These are phyloP conservation scores for Eleusine indica DNA, from an alignment of 176 grass and related monocot species.

Conservation along the genomic window DNA sequence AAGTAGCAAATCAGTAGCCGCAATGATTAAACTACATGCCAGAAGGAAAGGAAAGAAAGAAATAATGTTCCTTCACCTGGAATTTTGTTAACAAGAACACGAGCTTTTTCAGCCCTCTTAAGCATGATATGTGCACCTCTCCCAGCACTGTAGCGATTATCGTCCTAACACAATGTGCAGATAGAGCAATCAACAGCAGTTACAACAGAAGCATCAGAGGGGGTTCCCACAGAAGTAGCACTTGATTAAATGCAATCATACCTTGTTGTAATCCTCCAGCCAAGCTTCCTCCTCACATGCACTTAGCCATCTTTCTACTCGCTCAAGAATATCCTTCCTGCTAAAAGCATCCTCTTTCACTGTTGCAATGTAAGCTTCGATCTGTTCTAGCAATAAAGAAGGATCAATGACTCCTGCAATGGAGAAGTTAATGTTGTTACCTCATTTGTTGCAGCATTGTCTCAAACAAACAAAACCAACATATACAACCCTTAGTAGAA, in stretches of 20 bases:
- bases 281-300: constrained; percentile 74
- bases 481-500: neutral
- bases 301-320: constrained; percentile 69
- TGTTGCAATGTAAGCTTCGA: constrained; percentile 53
- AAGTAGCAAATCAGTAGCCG: constrained; percentile 10
- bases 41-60: neutral
- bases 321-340: constrained; percentile 81
- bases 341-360: constrained; percentile 81
- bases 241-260: constrained; percentile 22
- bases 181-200: constrained; percentile 21
- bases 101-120: constrained; percentile 81
- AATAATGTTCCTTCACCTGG: constrained; percentile 46
- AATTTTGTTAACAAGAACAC: constrained; percentile 74
- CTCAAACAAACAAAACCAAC: constrained; percentile 6
- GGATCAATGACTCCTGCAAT: constrained; percentile 71
- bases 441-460: constrained; percentile 16
- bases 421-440: neutral
- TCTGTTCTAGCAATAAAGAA: constrained; percentile 69
- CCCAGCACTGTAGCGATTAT: constrained; percentile 77
- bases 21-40: constrained; percentile 13
- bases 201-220: neutral
- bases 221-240: neutral
- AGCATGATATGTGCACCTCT: constrained; percentile 70
- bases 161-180: constrained; percentile 53
- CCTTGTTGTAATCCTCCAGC: constrained; percentile 86